A percentile compares a stretch with the other conserved stretches of the same genome.
phyloP scores from a whole-genome alignment of 768 basidiomycete species.

The Boletus barrowsii region DNA sequence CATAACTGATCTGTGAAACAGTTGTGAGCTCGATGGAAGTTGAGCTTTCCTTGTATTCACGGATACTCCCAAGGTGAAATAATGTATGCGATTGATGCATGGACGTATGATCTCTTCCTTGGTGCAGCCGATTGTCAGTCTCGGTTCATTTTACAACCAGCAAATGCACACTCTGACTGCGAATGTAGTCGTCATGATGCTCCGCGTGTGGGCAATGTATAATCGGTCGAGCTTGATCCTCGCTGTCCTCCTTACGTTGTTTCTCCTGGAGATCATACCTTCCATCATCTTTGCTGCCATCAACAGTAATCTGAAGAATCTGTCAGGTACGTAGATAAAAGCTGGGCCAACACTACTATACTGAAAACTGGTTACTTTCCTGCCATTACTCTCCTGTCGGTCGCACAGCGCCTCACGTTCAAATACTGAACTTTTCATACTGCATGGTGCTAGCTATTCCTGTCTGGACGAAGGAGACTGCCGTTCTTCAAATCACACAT shows the following conservation, averaged over 20 bases:
- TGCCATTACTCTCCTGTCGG: too few species aligned
- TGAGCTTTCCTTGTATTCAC: neutral
- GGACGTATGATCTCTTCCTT: neutral
- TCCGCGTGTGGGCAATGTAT: too few species aligned
- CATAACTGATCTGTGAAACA: neutral
- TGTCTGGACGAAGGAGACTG: neutral
- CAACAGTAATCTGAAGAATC: neutral
- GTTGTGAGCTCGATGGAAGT: neutral
- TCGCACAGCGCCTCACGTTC: too few species aligned
- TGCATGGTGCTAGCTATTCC: too few species aligned
- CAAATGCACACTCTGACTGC: neutral
- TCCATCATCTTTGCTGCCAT: neutral
- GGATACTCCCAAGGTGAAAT: neutral
- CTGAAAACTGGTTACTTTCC: too few species aligned
- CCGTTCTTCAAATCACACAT: neutral
- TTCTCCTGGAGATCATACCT: neutral
- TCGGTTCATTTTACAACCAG: too few species aligned
- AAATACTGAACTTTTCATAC: too few species aligned
- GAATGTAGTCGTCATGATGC: neutral
- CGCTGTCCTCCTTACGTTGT: neutral
- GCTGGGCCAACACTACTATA: too few species aligned
- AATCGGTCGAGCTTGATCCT: too few species aligned
- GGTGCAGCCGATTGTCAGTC: constrained; percentile 6
- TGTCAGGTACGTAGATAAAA: neutral
- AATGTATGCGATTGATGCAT: too few species aligned